phyloP scores from a whole-genome alignment of 2,329 filamentous ascomycete species.

The Chrysoporthe cubensis region DNA sequence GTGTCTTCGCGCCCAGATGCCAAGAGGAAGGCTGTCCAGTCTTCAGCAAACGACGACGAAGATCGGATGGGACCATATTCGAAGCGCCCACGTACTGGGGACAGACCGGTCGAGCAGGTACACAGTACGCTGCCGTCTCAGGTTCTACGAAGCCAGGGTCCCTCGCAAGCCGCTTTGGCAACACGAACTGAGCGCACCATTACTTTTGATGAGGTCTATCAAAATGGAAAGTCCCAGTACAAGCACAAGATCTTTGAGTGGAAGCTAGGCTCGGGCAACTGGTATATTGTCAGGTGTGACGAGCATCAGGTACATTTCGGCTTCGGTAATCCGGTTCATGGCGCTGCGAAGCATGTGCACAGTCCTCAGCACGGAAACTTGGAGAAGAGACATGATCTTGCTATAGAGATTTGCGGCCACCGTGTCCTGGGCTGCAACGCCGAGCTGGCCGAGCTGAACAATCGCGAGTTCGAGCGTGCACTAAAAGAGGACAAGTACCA shows the following conservation, averaged over 20 bases:
- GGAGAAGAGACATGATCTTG: slow-evolving; percentile 36
- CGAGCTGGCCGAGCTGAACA: slow-evolving; percentile 39
- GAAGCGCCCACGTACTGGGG: slow-evolving; percentile 26
- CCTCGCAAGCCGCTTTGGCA: neutral
- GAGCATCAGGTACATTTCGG: slow-evolving; percentile 44
- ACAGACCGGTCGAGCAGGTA: neutral
- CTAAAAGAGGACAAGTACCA: slow-evolving; percentile 38
- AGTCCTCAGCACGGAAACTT: slow-evolving; percentile 37
- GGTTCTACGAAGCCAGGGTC: neutral
- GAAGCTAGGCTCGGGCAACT: slow-evolving; percentile 34
- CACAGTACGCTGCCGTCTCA: neutral
- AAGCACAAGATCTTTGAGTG: slow-evolving; percentile 42
- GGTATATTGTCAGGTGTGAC: slow-evolving; percentile 46
- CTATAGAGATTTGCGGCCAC: slow-evolving; percentile 41
- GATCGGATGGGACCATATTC: neutral
- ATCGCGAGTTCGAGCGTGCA: slow-evolving; percentile 36
- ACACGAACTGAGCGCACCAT: slow-evolving; percentile 32
- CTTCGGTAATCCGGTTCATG: slow-evolving; percentile 37
- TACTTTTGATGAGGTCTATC: slow-evolving; percentile 42
- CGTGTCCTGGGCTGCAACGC: slow-evolving; percentile 40
- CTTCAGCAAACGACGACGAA: slow-evolving; percentile 2
- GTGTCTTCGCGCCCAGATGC: slow-evolving; percentile 17
- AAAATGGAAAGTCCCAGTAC: slow-evolving; percentile 38
- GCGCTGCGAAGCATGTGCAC: slow-evolving; percentile 45
- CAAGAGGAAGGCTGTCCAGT: slow-evolving; percentile 26